Evolutionary conservation across 176 grass and related monocot genomes (phyloP).

Genomic region (Typha latifolia): DNA sequence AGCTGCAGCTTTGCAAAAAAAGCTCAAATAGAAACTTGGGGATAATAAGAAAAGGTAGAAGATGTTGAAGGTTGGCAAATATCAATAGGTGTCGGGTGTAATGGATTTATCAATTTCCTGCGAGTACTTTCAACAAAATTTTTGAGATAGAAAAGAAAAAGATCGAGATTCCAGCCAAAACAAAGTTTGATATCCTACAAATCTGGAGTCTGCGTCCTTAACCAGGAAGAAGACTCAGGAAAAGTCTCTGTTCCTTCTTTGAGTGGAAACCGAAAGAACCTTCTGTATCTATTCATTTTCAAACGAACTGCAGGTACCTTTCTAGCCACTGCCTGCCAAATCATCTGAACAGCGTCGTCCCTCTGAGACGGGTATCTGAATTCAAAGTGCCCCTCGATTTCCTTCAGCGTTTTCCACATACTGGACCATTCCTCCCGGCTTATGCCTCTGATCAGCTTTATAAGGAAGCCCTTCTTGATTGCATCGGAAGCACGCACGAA

Average conservation of each 20-base stretch:
- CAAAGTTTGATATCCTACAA: slow-evolving; percentile 15
- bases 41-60: background rate
- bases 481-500: slow-evolving; percentile 37
- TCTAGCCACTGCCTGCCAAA: slow-evolving; percentile 56
- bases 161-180: slow-evolving; percentile 2
- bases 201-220: slow-evolving; percentile 26
- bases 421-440: slow-evolving; percentile 37
- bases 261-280: slow-evolving; percentile 37
- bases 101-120: slow-evolving; percentile 13
- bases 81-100: slow-evolving; percentile 19
- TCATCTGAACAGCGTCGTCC: slow-evolving; percentile 64
- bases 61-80: slow-evolving; percentile 3
- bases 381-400: slow-evolving; percentile 50
- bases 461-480: slow-evolving; percentile 47
- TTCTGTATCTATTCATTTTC: slow-evolving; percentile 40
- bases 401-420: slow-evolving; percentile 57
- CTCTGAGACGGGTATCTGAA: slow-evolving; percentile 46
- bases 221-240: slow-evolving; percentile 24
- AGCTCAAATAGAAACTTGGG: background rate
- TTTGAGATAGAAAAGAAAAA: slow-evolving; percentile 1
- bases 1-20: slow-evolving; percentile 4
- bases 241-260: slow-evolving; percentile 23
- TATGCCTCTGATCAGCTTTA: slow-evolving; percentile 48
- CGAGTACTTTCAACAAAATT: slow-evolving; percentile 2
- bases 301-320: slow-evolving; percentile 45